Evolutionary conservation across 305 asterid genomes (phyloP), one percentile per base, ranked within the genome.

Genomic region (Vinca major): DNA sequence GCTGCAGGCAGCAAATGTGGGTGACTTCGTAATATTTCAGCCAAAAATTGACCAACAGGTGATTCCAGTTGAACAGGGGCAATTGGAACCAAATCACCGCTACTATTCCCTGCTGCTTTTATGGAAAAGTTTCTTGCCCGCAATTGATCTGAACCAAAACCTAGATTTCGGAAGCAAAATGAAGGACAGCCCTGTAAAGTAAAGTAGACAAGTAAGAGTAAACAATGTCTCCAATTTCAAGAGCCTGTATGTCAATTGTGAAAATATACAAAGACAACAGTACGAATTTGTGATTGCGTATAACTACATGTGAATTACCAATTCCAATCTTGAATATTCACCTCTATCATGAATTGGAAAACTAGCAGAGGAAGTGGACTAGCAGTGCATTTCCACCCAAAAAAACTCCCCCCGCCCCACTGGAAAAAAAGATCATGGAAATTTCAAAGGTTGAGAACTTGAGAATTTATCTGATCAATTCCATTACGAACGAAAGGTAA

Each of bases 1-100:
- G 98, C 84, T 55, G 86, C 89, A 55, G 85, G 80, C 62, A 86
- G 87, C 66, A 92, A 84, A 80, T 87, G 97, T 2, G 96, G 98
- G 77, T 83, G 90, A 33, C 85, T 92, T 74, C 77, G 90, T 67
- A 83, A 69, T 65, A 88, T 84, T 73, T 92, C 87, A 65, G 80
- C 73, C 84, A 92, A 80, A 74, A 88, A 85, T 78, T 86, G 96
- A 73, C 98, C 98, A 70, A 86, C 86, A 17, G 98, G 85, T 26
- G 98, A 81, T 80, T 84, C 92, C 73, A 92, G 80, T 80, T 82
- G 84, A 75, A 88, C 82, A 70, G 98, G 98, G 79, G 93, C 92
- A 78, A 79, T 52, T 7, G 89, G 89, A 80, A 79, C 71, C 75
- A 81, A 66, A 72, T 86, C 80, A 56, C 87, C 88, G 7, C 79